Conservation (phyloP, 345 rosid species). For the Balakata baccata region DNA sequence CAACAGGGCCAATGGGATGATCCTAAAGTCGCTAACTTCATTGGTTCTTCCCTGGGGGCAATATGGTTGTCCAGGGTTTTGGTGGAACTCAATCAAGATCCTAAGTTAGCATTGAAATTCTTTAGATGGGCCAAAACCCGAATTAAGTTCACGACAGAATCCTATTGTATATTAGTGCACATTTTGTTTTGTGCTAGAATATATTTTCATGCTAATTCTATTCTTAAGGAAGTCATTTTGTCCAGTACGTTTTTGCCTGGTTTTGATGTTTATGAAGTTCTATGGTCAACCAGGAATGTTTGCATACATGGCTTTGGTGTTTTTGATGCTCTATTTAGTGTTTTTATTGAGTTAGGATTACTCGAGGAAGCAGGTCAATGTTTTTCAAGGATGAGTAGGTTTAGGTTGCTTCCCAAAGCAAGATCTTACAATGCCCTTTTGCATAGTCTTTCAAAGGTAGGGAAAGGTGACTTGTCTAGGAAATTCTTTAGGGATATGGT, state of each 20-base stretch:
- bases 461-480: constrained; percentile 34
- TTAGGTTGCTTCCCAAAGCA: constrained; percentile 52
- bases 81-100: constrained; percentile 46
- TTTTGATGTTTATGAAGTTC: constrained; percentile 50
- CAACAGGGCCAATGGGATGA: constrained; percentile 46
- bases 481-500: constrained; percentile 51
- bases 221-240: constrained; percentile 50
- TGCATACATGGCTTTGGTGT: constrained; percentile 59
- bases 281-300: constrained; percentile 65
- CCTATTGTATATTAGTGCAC: constrained; percentile 52
- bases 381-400: constrained; percentile 54
- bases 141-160: constrained; percentile 42
- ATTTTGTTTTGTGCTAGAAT: constrained; percentile 51
- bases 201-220: constrained; percentile 48
- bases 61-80: constrained; percentile 52
- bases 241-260: constrained; percentile 21
- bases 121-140: constrained; percentile 53
- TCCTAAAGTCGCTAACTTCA: constrained; percentile 27
- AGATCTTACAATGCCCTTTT: constrained; percentile 65
- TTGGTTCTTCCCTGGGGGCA: constrained; percentile 41
- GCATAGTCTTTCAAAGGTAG: constrained; percentile 42
- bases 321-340: constrained; percentile 70
- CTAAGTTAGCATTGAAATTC: constrained; percentile 54
- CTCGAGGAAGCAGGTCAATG: constrained; percentile 54
- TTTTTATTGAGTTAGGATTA: constrained; percentile 58